A percentile compares a stretch with the other conserved stretches of the same genome.
Conservation (phyloP, 2,329 filamentous ascomycete species). For the Purpureocillium lavendulum region DNA sequence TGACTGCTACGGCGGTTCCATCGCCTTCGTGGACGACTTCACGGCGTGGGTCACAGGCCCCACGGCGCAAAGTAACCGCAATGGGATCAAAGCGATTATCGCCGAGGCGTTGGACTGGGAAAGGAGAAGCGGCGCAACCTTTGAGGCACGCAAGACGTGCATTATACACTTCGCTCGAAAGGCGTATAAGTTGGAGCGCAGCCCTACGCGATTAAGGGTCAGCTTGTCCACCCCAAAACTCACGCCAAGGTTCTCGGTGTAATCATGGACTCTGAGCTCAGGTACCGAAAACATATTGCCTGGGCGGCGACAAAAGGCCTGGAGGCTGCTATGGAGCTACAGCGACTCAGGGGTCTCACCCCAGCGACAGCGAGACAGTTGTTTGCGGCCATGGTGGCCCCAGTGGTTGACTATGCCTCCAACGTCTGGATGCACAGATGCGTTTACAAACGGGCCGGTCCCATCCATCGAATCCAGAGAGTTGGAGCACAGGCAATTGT, state of each 20-base stretch:
- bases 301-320: constrained; percentile 13
- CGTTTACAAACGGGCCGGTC: not conserved
- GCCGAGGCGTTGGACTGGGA: constrained; percentile 13
- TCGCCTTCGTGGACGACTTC: constrained; percentile 19
- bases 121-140: no score
- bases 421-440: no score
- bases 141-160: no score
- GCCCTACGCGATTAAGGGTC: constrained; percentile 4
- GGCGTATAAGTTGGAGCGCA: not conserved
- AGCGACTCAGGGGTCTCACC: constrained; percentile 4
- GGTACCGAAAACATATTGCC: constrained; percentile 16
- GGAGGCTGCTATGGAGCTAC: constrained; percentile 12
- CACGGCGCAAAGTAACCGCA: constrained; percentile 11
- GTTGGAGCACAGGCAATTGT: constrained; percentile 2
- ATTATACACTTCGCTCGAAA: constrained; percentile 12
- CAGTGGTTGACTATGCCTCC: no score
- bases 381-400: no score
- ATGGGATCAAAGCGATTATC: constrained; percentile 16
- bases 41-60: constrained; percentile 13
- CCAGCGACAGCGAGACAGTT: no score
- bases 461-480: not conserved
- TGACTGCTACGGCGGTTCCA: constrained; percentile 15
- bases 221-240: constrained; percentile 4
- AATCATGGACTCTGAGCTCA: constrained; percentile 9
- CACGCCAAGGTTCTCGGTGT: constrained; percentile 10